Conservation (phyloP, 2,329 filamentous ascomycete species). For the Phaeomoniella chlamydospora region DNA sequence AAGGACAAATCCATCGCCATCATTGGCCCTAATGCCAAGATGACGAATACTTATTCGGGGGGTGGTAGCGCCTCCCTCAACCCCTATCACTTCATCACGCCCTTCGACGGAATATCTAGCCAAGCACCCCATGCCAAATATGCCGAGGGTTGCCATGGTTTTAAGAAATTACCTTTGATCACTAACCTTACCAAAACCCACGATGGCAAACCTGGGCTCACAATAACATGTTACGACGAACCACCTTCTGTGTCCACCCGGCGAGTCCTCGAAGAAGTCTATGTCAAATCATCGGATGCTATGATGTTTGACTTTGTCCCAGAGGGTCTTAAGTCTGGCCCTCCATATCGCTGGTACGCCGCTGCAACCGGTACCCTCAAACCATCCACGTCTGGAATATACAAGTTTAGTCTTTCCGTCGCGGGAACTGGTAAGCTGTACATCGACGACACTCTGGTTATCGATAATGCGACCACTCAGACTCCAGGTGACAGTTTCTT, state of each 20-base stretch:
- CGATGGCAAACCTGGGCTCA: constrained; percentile 42
- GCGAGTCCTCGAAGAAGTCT: constrained; percentile 35
- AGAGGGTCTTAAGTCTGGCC: constrained; percentile 28
- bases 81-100: constrained; percentile 29
- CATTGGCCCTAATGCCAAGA: constrained; percentile 39
- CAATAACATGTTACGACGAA: constrained; percentile 48
- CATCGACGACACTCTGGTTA: constrained; percentile 46
- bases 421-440: constrained; percentile 52
- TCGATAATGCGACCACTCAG: constrained; percentile 54
- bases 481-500: constrained; percentile 50
- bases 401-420: constrained; percentile 53
- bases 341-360: constrained; percentile 39
- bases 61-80: constrained; percentile 47
- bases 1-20: constrained; percentile 32
- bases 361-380: constrained; percentile 47
- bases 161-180: constrained; percentile 48
- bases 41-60: constrained; percentile 33
- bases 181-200: constrained; percentile 36
- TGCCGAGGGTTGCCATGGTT: constrained; percentile 48
- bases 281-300: constrained; percentile 26
- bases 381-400: constrained; percentile 44
- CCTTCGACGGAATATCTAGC: constrained; percentile 26
- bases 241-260: constrained; percentile 34
- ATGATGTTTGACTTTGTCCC: constrained; percentile 41
- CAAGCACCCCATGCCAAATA: constrained; percentile 26